phyloP scores from a whole-genome alignment of 1,139 yeast species.

The Pichia kudriavzevii region DNA sequence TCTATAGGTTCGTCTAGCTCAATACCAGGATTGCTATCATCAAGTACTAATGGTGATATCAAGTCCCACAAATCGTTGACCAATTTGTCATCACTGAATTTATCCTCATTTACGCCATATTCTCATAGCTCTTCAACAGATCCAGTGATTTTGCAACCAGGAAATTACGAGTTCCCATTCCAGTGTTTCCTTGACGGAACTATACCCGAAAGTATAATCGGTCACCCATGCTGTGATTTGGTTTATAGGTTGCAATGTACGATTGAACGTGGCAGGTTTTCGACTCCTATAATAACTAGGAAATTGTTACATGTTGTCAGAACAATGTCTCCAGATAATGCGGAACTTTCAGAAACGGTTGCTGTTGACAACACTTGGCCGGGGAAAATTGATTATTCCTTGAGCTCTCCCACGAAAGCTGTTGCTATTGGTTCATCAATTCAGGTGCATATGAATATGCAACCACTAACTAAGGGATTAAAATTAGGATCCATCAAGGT shows the following conservation, averaged over 20 bases:
- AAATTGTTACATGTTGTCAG: conserved; percentile 79
- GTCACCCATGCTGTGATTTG: conserved; percentile 78
- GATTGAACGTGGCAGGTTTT: conserved; percentile 77
- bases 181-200: conserved; percentile 79
- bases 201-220: conserved; percentile 84
- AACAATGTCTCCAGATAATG: conserved; percentile 79
- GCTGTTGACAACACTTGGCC: conserved; percentile 98
- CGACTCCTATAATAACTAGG: conserved; percentile 54
- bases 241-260: conserved; percentile 71
- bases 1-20: conserved; percentile 9
- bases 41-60: conserved; percentile 9
- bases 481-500: conserved; percentile 65
- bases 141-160: conserved; percentile 44
- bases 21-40: not conserved
- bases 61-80: conserved; percentile 12
- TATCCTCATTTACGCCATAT: conserved; percentile 15
- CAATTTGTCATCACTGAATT: conserved; percentile 13
- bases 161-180: conserved; percentile 90
- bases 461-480: conserved; percentile 78
- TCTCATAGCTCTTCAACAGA: conserved; percentile 21
- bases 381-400: conserved; percentile 78
- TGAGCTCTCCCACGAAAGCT: conserved; percentile 82
- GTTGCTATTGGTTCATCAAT: conserved; percentile 81
- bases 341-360: conserved; percentile 84
- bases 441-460: conserved; percentile 62